Evolutionary conservation across 192 early-diverging fungal species (phyloP).

Genomic region (Obelidium mucronatum): DNA sequence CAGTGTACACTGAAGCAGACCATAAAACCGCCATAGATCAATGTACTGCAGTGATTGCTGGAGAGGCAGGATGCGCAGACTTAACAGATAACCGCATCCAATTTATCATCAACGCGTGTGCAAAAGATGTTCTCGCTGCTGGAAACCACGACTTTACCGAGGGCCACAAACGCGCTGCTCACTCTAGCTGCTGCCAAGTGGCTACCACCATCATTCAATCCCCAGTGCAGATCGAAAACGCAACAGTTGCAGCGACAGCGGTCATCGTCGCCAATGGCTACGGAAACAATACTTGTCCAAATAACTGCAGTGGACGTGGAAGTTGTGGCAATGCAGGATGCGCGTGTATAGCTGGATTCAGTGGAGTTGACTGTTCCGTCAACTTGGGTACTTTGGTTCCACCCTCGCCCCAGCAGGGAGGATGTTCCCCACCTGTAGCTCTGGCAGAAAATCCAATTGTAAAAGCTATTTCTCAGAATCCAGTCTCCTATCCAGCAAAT

Average conservation of each 20-base stretch:
- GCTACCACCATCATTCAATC: not conserved
- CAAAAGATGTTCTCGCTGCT: not conserved
- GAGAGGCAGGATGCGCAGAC: not conserved
- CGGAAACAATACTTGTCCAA: conserved; percentile 1
- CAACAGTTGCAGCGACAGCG: not conserved
- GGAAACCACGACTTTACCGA: conserved; percentile 4
- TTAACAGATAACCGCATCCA: not conserved
- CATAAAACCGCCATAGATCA: not conserved
- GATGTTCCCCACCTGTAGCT: not conserved
- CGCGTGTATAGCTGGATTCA: conserved; percentile 15
- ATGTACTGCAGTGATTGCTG: not conserved
- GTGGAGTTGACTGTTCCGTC: conserved; percentile 31
- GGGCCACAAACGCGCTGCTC: not conserved
- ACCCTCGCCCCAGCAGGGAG: not conserved
- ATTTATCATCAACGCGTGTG: not conserved
- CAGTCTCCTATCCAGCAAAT: not conserved
- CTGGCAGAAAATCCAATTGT: conserved; percentile 2
- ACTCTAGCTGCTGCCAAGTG: not conserved
- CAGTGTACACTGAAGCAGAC: conserved; percentile 1
- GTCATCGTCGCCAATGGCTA: conserved; percentile 1
- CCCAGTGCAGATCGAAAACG: not conserved
- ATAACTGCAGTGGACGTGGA: conserved; percentile 9
- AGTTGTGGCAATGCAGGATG: conserved; percentile 12
- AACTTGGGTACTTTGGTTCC: not conserved
- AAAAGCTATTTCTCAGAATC: not conserved